phyloP scores from a whole-genome alignment of 2,329 filamentous ascomycete species.

The Pseudogymnoascus sp. region DNA sequence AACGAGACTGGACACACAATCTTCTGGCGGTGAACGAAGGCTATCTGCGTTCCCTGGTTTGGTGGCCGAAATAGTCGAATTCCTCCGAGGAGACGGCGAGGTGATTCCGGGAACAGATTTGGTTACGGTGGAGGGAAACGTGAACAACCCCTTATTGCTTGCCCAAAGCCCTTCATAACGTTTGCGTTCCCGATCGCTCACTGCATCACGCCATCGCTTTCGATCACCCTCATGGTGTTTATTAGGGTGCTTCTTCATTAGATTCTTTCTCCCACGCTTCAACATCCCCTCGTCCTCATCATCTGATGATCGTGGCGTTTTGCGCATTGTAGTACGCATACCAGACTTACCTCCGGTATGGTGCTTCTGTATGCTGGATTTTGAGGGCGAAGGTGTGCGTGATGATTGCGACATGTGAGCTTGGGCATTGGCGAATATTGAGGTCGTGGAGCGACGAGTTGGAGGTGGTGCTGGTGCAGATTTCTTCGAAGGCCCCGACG shows the following conservation, averaged over 20 bases:
- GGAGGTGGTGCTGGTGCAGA: constrained; percentile 28
- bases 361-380: constrained; percentile 19
- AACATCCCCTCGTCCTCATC: not conserved
- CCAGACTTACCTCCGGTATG: constrained; percentile 35
- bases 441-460: constrained; percentile 30
- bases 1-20: constrained; percentile 60
- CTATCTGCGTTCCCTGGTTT: constrained; percentile 16
- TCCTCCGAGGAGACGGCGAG: not conserved
- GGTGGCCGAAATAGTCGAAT: not conserved
- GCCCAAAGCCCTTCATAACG: constrained; percentile 83
- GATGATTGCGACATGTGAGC: constrained; percentile 30
- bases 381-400: constrained; percentile 39
- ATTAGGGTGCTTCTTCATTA: constrained; percentile 58
- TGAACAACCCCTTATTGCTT: constrained; percentile 59
- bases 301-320: constrained; percentile 34
- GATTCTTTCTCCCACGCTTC: constrained; percentile 38
- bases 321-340: constrained; percentile 62
- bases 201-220: constrained; percentile 68
- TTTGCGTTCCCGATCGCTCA: constrained; percentile 67
- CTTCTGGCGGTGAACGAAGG: constrained; percentile 27
- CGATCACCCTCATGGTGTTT: constrained; percentile 71
- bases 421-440: constrained; percentile 35
- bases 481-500: constrained; percentile 22
- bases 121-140: constrained; percentile 20
- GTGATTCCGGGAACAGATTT: not conserved